phyloP scores from a whole-genome alignment of 2,329 filamentous ascomycete species.

The Phaeosphaeriaceae sp. region DNA sequence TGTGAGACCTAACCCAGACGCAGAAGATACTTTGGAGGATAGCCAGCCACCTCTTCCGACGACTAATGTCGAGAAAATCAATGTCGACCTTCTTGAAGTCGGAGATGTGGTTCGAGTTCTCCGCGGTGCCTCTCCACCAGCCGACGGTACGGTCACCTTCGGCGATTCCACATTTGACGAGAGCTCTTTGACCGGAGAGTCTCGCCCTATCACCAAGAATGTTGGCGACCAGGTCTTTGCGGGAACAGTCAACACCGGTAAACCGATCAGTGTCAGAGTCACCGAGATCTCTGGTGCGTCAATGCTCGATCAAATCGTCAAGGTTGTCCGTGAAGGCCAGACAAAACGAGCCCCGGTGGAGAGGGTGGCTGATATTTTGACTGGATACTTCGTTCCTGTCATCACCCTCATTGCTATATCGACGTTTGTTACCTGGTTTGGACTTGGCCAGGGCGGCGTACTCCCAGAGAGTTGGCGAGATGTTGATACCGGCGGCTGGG shows the following conservation, averaged over 20 bases:
- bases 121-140: conserved; percentile 82
- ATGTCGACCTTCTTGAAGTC: conserved; percentile 68
- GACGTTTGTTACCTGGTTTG: conserved; percentile 76
- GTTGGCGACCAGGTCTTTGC: conserved; percentile 71
- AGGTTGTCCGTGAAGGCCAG: conserved; percentile 78
- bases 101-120: conserved; percentile 69
- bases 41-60: too few relatives aligned
- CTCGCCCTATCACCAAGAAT: conserved; percentile 68
- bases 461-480: conserved; percentile 66
- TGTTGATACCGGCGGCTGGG: conserved; percentile 65
- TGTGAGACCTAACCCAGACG: conserved; percentile 61
- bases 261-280: conserved; percentile 67
- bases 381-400: conserved; percentile 77
- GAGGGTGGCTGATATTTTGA: conserved; percentile 73
- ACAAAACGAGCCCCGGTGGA: conserved; percentile 77
- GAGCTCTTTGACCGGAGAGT: conserved; percentile 85
- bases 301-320: conserved; percentile 81
- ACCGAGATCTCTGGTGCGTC: conserved; percentile 71
- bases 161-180: conserved; percentile 78
- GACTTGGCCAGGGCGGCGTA: conserved; percentile 64
- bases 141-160: conserved; percentile 70
- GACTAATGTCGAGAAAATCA: conserved; percentile 54
- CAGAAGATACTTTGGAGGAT: too few relatives aligned
- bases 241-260: conserved; percentile 75
- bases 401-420: conserved; percentile 71